Evolutionary conservation across 805 yeast genomes (phyloP).

Genomic region (Candida silvatica): DNA sequence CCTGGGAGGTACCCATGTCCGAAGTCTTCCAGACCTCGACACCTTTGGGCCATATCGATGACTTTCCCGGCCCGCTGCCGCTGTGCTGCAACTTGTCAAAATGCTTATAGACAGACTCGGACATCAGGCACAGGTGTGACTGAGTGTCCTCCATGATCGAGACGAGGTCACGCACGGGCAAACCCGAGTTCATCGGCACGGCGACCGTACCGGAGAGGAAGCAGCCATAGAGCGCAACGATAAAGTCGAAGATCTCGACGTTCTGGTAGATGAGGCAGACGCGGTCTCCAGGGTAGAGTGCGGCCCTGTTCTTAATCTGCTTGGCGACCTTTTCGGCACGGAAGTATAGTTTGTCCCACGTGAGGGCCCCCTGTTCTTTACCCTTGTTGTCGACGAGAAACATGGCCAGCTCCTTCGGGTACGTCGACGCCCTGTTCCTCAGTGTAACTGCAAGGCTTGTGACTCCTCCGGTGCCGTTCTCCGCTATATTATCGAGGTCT

Average conservation of each 20-base stretch:
- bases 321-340: conserved; percentile 85
- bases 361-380: conserved; percentile 63
- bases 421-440: conserved; percentile 60
- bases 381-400: conserved; percentile 69
- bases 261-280: conserved; percentile 80
- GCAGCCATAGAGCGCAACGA: conserved; percentile 83
- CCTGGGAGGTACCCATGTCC: conserved; percentile 69
- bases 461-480: conserved; percentile 30
- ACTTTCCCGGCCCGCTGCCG: conserved; percentile 7
- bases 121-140: conserved; percentile 68
- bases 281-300: conserved; percentile 72
- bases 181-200: conserved; percentile 78
- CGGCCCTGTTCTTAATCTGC: conserved; percentile 63
- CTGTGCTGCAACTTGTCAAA: conserved; percentile 51
- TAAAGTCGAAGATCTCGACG: conserved; percentile 76
- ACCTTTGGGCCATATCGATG: conserved; percentile 60
- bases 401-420: conserved; percentile 63
- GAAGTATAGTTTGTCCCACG: conserved; percentile 85
- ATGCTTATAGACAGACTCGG: conserved; percentile 70
- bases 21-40: conserved; percentile 75
- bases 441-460: conserved; percentile 66
- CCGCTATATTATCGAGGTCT: conserved; percentile 29
- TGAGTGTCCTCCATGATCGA: conserved; percentile 68
- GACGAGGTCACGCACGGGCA: conserved; percentile 58
- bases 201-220: conserved; percentile 92